A percentile compares a stretch with the other conserved stretches of the same genome.
Evolutionary conservation across 139 green algal genomes (phyloP).

Genomic region (Chlorella sp.): DNA sequence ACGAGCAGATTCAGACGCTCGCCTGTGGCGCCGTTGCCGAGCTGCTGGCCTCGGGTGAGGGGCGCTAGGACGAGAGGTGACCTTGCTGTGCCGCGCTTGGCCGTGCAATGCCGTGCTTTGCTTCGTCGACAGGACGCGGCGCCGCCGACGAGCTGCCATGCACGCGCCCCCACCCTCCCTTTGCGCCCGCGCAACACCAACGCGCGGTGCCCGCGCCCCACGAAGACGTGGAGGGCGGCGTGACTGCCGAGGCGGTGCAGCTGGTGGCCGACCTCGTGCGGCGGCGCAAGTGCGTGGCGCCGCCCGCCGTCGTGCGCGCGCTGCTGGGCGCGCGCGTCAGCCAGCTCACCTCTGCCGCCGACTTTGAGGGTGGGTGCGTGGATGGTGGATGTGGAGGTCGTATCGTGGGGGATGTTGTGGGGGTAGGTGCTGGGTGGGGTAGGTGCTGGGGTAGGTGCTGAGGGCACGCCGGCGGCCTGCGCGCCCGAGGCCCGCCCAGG

Average conservation of each 20-base stretch:
- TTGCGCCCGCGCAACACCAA: too few species aligned
- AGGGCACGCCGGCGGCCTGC: not conserved
- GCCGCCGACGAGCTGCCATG: constrained; percentile 1
- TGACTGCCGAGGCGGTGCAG: constrained; percentile 76
- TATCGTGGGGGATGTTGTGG: not conserved
- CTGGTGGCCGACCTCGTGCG: constrained; percentile 89
- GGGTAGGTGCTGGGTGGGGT: not conserved
- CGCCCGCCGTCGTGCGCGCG: constrained; percentile 40
- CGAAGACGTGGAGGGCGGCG: constrained; percentile 29
- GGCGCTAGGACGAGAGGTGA: constrained; percentile 16
- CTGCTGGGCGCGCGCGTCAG: constrained; percentile 25
- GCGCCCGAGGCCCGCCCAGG: not conserved
- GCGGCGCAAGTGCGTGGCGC: constrained; percentile 54
- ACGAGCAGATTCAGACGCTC: constrained; percentile 41
- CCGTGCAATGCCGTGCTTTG: not conserved
- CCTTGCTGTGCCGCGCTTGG: not conserved
- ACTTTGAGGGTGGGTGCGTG: constrained; percentile 16
- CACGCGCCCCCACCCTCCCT: too few species aligned
- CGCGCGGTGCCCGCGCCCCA: too few species aligned
- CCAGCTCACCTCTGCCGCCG: constrained; percentile 26
- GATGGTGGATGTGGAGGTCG: not conserved
- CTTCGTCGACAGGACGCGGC: not conserved
- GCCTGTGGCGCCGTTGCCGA: constrained; percentile 42
- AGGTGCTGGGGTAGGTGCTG: not conserved
- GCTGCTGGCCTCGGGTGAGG: constrained; percentile 40